Evolutionary conservation across 495 filamentous ascomycete genomes (phyloP), one percentile per base, ranked within the genome.

Genomic region (Neurospora sublineolata): DNA sequence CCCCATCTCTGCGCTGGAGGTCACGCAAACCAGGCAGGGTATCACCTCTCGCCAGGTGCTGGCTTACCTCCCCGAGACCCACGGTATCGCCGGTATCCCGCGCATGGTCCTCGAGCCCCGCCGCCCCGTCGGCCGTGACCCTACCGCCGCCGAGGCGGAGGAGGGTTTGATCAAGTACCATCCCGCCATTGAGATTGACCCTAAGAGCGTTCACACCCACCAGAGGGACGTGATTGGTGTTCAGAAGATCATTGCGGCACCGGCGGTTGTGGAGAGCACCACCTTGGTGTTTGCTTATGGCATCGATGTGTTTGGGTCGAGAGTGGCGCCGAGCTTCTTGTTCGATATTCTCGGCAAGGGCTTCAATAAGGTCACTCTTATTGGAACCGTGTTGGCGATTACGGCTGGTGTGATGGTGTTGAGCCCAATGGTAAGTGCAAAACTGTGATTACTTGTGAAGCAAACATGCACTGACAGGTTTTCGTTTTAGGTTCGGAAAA

Each of bases 291-390:
- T 98, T 76, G 94, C 93, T 4, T 97, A 91, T 78, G 96, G 96
- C 3, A 75, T 91, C 0, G 95, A 99, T 78, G 80, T 98, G 39
- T 99, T 93, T 75, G 94, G 92, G 6, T 94, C 94, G 4, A 84
- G 93, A 16, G 89, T 95, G 39, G 88, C 89, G 37, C 95, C 95
- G 1, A 96, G 92, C 77, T 87, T 90, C 71, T 86, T 91, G 4
- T 99, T 98, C 80, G 95, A 99, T 82, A 86, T 97, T 20, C 83
- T 99, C 1, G 94, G 93, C 40, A 96, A 94, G 82, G 92, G 91
- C 5, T 99, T 99, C 79, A 93, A 91, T 71, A 97, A 96, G 83
- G 73, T 94, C 71, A 90, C 94, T 75, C 86, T 99, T 75, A 80
- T 97, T 1, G 82, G 85, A 33, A 99, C 95, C 0, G 92, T 99